A percentile compares a stretch with the other conserved stretches of the same genome.
Conservation (phyloP, 331 rosid genomes). For the Phaseolus coccineus region DNA sequence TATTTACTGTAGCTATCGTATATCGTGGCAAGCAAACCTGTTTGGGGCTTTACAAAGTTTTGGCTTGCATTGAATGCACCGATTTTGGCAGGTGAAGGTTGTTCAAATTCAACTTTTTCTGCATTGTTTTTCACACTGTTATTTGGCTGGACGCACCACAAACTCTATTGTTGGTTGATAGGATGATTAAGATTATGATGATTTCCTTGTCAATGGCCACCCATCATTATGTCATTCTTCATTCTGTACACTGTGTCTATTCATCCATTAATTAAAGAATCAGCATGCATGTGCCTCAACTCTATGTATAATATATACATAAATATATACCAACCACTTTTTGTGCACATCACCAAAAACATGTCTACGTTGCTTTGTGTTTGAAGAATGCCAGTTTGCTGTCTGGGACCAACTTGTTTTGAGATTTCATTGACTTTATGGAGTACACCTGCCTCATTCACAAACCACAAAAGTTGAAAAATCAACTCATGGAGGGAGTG, state of each 20-base stretch:
- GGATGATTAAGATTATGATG: not conserved
- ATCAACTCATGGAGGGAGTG: not conserved
- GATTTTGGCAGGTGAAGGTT: not conserved
- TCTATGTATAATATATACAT: not conserved
- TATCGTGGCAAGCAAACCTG: too few species aligned
- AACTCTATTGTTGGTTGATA: not conserved
- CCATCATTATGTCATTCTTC: not conserved
- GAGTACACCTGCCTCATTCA: conserved; percentile 6
- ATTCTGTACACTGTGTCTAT: not conserved
- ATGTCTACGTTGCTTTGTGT: not conserved
- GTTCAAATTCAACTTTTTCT: not conserved
- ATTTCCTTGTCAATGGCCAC: not conserved
- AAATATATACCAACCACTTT: conserved; percentile 13
- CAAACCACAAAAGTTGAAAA: not conserved
- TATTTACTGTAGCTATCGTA: too few species aligned
- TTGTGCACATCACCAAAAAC: not conserved
- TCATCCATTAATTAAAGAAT: not conserved
- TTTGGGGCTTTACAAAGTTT: not conserved
- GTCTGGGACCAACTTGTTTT: not conserved
- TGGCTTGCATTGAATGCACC: not conserved
- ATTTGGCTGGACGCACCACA: too few species aligned
- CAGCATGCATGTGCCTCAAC: not conserved
- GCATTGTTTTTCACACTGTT: not conserved
- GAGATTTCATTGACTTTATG: not conserved
- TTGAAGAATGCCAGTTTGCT: not conserved